phyloP scores from a whole-genome alignment of 148 eudicot species.

The Vaccinium darrowii region DNA sequence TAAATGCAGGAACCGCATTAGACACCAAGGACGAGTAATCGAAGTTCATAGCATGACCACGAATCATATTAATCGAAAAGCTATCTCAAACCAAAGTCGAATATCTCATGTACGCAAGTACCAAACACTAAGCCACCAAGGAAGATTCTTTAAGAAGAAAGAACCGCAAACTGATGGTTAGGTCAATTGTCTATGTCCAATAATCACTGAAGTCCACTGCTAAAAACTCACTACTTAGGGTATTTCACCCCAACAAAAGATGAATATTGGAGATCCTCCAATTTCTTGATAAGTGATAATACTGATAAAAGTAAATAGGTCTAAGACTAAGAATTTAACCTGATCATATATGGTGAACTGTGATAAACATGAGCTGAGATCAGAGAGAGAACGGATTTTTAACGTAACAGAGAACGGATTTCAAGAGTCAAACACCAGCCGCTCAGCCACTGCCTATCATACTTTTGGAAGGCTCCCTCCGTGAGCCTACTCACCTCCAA shows the following conservation, averaged over 20 bases:
- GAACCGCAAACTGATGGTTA: background rate
- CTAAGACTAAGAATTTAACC: background rate
- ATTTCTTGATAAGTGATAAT: background rate
- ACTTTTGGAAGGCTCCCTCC: too few species aligned
- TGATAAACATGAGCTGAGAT: background rate
- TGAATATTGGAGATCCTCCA: background rate
- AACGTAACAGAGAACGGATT: too few species aligned
- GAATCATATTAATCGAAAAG: background rate
- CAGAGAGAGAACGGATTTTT: background rate
- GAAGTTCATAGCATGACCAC: background rate
- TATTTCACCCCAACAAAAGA: background rate
- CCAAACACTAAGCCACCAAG: background rate
- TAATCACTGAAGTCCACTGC: background rate
- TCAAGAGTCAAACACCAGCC: too few species aligned
- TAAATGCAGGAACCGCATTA: conserved; percentile 13
- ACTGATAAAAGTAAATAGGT: background rate
- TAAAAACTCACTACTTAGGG: background rate
- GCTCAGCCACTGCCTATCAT: too few species aligned
- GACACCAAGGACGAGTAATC: background rate
- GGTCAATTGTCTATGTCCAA: background rate
- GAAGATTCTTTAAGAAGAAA: background rate
- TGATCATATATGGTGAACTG: background rate
- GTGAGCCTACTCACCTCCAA: too few species aligned
- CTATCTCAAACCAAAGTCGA: background rate
- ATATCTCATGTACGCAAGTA: background rate